phyloP scores from a whole-genome alignment of 208 protist genomes.

The Acanthamoeba sp. region DNA sequence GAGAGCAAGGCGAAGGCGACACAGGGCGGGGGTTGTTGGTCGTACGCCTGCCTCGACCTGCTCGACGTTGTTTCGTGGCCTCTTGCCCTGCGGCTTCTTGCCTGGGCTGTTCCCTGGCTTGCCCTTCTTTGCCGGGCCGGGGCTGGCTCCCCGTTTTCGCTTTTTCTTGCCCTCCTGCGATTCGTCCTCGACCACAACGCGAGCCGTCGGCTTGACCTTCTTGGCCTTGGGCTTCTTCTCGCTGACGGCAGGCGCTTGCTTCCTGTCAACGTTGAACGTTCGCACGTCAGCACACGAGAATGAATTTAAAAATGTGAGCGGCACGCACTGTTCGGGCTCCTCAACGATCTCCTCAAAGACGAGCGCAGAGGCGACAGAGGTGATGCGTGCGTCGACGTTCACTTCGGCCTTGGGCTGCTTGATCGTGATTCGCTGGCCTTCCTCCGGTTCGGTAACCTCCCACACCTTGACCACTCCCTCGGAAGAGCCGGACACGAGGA shows the following conservation, averaged over 20 bases:
- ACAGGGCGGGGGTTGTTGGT: too few relatives aligned
- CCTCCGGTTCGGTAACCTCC: not conserved
- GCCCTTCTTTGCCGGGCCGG: not conserved
- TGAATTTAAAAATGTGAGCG: too few relatives aligned
- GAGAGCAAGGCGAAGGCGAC: too few relatives aligned
- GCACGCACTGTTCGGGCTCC: not conserved
- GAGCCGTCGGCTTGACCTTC: not conserved
- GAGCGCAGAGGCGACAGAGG: not conserved
- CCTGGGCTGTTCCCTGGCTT: not conserved
- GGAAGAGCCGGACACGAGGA: slow-evolving; percentile 43
- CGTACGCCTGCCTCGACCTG: not conserved
- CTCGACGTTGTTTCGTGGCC: not conserved
- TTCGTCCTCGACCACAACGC: slow-evolving; percentile 8
- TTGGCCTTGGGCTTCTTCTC: not conserved
- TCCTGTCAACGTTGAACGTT: not conserved
- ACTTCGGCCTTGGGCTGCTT: slow-evolving; percentile 37
- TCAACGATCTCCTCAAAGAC: slow-evolving; percentile 2
- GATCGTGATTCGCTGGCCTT: not conserved
- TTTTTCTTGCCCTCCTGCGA: not conserved
- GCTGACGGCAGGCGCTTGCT: not conserved
- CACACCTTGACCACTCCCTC: slow-evolving; percentile 53
- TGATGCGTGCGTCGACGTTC: slow-evolving; percentile 58
- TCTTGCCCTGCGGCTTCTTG: slow-evolving; percentile 9
- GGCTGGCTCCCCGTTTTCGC: slow-evolving; percentile 27
- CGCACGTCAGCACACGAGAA: not conserved